Conservation (phyloP, 208 protist species). For the Trypanosoma boissoni region DNA sequence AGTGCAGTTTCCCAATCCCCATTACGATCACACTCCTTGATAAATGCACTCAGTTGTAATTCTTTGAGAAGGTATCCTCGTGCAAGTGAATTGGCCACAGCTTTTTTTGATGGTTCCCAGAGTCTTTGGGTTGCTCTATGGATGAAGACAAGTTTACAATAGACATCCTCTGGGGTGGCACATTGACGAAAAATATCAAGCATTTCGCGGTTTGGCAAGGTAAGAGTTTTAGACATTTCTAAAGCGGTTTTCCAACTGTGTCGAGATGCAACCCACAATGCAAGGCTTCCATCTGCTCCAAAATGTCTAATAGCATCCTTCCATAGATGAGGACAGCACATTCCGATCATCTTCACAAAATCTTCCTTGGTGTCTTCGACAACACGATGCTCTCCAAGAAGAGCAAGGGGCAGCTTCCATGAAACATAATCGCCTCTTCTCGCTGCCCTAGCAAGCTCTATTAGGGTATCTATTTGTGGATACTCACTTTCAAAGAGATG, state of each 20-base stretch:
- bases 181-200: constrained; percentile 43
- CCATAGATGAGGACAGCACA: constrained; percentile 50
- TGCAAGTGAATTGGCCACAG: constrained; percentile 44
- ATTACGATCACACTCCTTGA: constrained; percentile 37
- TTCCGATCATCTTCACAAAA: constrained; percentile 46
- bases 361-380: constrained; percentile 41
- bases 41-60: constrained; percentile 52
- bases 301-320: constrained; percentile 30
- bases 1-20: constrained; percentile 52
- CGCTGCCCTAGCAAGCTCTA: constrained; percentile 22
- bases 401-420: constrained; percentile 31
- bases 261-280: constrained; percentile 50
- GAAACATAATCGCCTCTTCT: constrained; percentile 21
- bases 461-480: constrained; percentile 8
- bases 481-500: constrained; percentile 1
- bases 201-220: constrained; percentile 8
- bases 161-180: constrained; percentile 15
- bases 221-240: constrained; percentile 5
- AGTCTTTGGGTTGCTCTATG: constrained; percentile 17
- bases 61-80: constrained; percentile 53
- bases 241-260: constrained; percentile 48
- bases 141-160: constrained; percentile 24
- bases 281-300: constrained; percentile 6
- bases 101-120: constrained; percentile 13
- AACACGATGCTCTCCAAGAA: constrained; percentile 27